Base-by-base conservation (phyloP, 495 filamentous ascomycete species). In the Baudoinia panamericana region DNA sequence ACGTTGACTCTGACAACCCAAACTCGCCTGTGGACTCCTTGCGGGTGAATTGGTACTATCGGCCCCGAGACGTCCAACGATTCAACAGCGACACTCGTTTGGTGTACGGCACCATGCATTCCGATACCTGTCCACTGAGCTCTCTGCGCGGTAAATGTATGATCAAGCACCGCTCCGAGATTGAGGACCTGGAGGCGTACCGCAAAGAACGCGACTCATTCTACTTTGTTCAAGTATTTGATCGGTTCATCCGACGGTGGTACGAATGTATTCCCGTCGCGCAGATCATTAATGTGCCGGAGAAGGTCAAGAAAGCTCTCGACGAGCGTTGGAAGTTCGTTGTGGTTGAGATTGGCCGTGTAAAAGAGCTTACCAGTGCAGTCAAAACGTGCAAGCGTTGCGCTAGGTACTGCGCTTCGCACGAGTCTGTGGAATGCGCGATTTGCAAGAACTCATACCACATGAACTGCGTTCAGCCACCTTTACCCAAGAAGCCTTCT, bases 331-430 rank as follows among this genome's bases (percentile, higher is more conserved):
- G 90, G 90, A 85, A 81, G 56, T 95, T 79, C 60, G 80, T 99
- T 48, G 67, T 95, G 36, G 84, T 94, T 25, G 90, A 99, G 62
- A 76, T 84, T 36, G 80, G 80, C 34, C 80, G 84, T 32, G 78
- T 81, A 39, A 96, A 95, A 64, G 92, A 99, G 61, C 68, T 96
- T 55, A 95, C 88, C 20, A 88, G 85, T 63, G 88, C 83, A 23
- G 87, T 94, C 47, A 99, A 99, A 63, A 76, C 78, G 30, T 99
- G 90, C 72, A 94, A 93, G 66, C 72, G 85, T 59, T 99, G 90
- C 59, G 66, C 60, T 39, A 71, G 73, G 34, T 99, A 88, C 63
- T 93, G 86, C 62, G 86, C 90, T 45, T 88, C 75, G 77, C 86
- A 80, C 54, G 84, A 96, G 59, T 96, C 90, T 19, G 90, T 99